These are phyloP conservation scores for Chlorophyllum brunneum DNA, from an alignment of 768 basidiomycete genomes.

Conservation along the genomic window DNA sequence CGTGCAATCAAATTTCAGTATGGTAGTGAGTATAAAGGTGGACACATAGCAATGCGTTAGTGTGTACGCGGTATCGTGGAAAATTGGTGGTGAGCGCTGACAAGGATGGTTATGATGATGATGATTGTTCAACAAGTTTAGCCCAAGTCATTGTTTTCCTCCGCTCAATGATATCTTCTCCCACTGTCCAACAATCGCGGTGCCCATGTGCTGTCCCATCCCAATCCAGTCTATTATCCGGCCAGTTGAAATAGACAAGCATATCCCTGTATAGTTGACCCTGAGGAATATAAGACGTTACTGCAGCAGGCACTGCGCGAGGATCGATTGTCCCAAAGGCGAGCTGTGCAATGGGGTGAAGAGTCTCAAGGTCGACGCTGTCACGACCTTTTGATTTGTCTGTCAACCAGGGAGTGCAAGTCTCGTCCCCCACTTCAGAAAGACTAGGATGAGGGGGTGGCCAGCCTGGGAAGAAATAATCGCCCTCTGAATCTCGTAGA, in stretches of 20 bases:
- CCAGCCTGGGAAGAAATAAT: conserved; percentile 8
- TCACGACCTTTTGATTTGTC: background rate
- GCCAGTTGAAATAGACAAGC: conserved; percentile 1
- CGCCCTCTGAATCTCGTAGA: conserved; percentile 5
- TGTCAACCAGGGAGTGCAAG: background rate
- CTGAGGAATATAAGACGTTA: background rate
- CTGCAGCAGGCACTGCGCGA: conserved; percentile 2
- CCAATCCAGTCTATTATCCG: conserved; percentile 5
- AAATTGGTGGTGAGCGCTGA: too few species aligned
- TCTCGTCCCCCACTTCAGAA: too few species aligned
- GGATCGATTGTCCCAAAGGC: conserved; percentile 8
- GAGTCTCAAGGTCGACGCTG: background rate
- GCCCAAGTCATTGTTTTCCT: conserved; percentile 2
- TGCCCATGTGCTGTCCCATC: conserved; percentile 1
- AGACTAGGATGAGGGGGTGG: background rate
- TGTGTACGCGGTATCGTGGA: too few species aligned
- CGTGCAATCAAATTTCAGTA: too few species aligned
- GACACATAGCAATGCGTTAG: too few species aligned
- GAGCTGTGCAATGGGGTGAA: conserved; percentile 6
- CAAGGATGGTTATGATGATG: too few species aligned
- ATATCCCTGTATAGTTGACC: conserved; percentile 1
- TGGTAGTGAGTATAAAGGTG: too few species aligned
- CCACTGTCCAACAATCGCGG: conserved; percentile 7
- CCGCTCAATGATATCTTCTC: conserved; percentile 6
- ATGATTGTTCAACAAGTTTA: background rate